Evolutionary conservation across 257 asterid genomes (phyloP).

Genomic region (Asclepias syriaca): DNA sequence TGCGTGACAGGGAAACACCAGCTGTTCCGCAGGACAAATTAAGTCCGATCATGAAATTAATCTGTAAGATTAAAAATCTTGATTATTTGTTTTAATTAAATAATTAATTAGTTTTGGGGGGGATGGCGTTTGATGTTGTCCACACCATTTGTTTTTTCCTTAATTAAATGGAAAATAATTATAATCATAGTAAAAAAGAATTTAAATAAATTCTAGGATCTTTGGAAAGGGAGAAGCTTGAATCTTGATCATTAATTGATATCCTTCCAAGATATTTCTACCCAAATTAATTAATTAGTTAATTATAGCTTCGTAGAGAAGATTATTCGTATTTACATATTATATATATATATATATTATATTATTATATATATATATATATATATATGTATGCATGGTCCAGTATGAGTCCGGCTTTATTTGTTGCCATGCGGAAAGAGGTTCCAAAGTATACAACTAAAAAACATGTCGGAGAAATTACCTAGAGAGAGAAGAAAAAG

Average conservation of each 20-base stretch:
- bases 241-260: neutral
- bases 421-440: conserved; percentile 12
- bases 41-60: neutral
- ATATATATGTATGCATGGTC: neutral
- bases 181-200: no score
- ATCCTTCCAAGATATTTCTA: neutral
- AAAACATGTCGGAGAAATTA: neutral
- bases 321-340: neutral
- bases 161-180: neutral
- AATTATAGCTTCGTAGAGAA: neutral
- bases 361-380: no score
- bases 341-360: no score
- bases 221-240: neutral
- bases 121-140: conserved; percentile 3
- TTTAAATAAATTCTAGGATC: neutral
- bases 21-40: neutral
- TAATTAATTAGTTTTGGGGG: neutral
- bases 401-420: neutral
- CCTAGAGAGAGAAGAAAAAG: neutral
- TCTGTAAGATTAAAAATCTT: neutral
- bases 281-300: neutral
- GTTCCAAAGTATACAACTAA: no score
- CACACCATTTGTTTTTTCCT: neutral
- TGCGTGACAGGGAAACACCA: neutral
- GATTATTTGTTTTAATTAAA: neutral